These are phyloP conservation scores for Eutypa lata DNA, from an alignment of 2,329 filamentous ascomycete species.

Conservation along the genomic window DNA sequence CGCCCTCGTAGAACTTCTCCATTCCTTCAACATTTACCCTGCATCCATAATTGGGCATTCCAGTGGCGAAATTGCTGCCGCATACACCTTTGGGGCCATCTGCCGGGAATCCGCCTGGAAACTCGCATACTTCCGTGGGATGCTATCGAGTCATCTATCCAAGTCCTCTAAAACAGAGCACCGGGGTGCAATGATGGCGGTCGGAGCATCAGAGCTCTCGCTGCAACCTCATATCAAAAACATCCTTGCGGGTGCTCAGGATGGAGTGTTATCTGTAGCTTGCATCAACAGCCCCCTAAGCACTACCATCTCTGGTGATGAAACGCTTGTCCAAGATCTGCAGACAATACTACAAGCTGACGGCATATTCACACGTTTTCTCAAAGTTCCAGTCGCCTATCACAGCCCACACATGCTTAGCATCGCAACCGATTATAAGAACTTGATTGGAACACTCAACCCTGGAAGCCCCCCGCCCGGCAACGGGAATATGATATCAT, in stretches of 20 bases:
- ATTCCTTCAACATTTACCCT: constrained; percentile 24
- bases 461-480: background rate
- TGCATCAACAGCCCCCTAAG: constrained; percentile 26
- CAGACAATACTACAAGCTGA: background rate
- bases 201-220: too few species aligned
- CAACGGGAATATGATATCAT: background rate
- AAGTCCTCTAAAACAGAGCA: background rate
- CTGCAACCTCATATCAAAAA: too few species aligned
- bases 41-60: constrained; percentile 31
- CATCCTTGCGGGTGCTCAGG: too few species aligned
- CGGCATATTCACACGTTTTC: background rate
- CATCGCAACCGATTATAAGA: background rate
- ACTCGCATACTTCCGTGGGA: background rate
- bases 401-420: background rate
- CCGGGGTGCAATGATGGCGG: background rate
- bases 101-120: background rate
- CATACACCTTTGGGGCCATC: constrained; percentile 11
- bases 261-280: too few species aligned
- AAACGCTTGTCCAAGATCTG: background rate
- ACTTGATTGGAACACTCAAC: background rate
- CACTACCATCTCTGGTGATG: constrained; percentile 21
- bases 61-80: constrained; percentile 35
- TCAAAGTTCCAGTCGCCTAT: background rate
- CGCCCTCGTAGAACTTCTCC: constrained; percentile 32
- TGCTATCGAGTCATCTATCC: too few species aligned